These are phyloP conservation scores for Elongisporangium undulatum DNA, from an alignment of 352 stramenopile species.

Conservation along the genomic window DNA sequence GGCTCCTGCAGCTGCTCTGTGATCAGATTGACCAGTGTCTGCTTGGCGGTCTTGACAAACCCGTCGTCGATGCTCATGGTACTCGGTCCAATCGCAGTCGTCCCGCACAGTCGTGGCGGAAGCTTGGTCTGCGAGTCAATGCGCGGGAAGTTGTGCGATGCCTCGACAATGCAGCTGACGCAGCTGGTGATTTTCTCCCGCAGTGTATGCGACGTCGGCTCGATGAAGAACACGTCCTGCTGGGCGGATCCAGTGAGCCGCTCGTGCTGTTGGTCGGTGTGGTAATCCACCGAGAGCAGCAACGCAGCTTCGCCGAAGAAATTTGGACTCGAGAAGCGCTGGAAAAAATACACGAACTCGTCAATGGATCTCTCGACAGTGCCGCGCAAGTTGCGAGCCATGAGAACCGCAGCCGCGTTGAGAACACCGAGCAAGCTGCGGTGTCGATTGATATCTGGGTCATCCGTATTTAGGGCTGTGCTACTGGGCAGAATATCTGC, in stretches of 20 bases:
- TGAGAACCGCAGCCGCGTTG: constrained; percentile 81
- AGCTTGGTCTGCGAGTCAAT: constrained; percentile 83
- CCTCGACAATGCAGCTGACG: constrained; percentile 69
- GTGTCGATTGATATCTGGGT: constrained; percentile 41
- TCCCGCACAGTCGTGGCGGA: constrained; percentile 50
- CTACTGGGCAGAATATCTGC: constrained; percentile 1
- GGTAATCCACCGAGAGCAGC: constrained; percentile 54
- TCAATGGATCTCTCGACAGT: constrained; percentile 83
- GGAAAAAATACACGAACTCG: constrained; percentile 70
- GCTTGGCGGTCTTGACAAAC: constrained; percentile 74
- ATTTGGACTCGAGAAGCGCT: constrained; percentile 44
- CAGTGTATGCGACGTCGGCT: constrained; percentile 43
- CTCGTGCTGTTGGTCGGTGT: constrained; percentile 11
- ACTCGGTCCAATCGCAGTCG: constrained; percentile 72
- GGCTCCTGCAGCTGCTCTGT: constrained; percentile 66
- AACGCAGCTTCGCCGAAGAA: constrained; percentile 62
- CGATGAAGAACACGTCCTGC: constrained; percentile 52
- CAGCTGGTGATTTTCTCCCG: constrained; percentile 66
- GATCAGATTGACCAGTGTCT: constrained; percentile 43
- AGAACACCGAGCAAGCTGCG: constrained; percentile 67
- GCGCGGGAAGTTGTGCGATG: constrained; percentile 84
- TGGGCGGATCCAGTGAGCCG: constrained; percentile 6
- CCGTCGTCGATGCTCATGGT: constrained; percentile 76
- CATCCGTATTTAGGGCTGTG: constrained; percentile 14
- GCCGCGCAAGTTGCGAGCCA: constrained; percentile 86